These are phyloP conservation scores for Alternaria triticina DNA, from an alignment of 2,329 filamentous ascomycete species.

Conservation along the genomic window DNA sequence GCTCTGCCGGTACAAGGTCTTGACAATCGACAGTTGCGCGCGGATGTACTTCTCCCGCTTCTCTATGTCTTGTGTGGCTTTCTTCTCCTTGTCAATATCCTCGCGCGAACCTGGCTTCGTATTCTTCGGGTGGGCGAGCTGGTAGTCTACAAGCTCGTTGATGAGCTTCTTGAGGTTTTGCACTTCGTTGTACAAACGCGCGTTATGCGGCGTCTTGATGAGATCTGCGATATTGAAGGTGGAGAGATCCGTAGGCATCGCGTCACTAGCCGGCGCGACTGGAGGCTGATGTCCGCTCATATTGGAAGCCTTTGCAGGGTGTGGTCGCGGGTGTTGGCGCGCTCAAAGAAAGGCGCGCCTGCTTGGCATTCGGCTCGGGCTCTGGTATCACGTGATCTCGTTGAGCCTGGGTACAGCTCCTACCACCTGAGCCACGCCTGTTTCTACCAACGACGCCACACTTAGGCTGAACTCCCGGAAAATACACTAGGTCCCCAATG, in stretches of 20 bases:
- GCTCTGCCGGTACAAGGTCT: conserved; percentile 82
- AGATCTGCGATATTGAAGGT: conserved; percentile 32
- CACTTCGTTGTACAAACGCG: conserved; percentile 37
- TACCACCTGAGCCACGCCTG: neutral
- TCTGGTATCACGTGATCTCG: neutral
- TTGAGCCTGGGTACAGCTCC: neutral
- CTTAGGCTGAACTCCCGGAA: neutral
- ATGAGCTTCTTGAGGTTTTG: conserved; percentile 41
- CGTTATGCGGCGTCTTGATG: conserved; percentile 41
- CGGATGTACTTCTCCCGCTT: conserved; percentile 74
- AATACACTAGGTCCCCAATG: neutral
- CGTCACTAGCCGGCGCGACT: conserved; percentile 3
- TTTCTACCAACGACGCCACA: neutral
- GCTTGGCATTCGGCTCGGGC: neutral
- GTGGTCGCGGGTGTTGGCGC: neutral
- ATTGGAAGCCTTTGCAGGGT: neutral
- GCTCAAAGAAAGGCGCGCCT: neutral
- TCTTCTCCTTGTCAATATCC: conserved; percentile 34
- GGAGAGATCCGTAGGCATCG: conserved; percentile 21
- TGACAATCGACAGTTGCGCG: conserved; percentile 64
- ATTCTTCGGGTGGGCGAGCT: conserved; percentile 33
- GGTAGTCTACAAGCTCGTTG: conserved; percentile 42
- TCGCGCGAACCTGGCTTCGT: conserved; percentile 24
- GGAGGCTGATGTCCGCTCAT: conserved; percentile 15
- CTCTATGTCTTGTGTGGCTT: conserved; percentile 31